phyloP scores from a whole-genome alignment of 495 filamentous ascomycete species.

The Neurospora sp. region DNA sequence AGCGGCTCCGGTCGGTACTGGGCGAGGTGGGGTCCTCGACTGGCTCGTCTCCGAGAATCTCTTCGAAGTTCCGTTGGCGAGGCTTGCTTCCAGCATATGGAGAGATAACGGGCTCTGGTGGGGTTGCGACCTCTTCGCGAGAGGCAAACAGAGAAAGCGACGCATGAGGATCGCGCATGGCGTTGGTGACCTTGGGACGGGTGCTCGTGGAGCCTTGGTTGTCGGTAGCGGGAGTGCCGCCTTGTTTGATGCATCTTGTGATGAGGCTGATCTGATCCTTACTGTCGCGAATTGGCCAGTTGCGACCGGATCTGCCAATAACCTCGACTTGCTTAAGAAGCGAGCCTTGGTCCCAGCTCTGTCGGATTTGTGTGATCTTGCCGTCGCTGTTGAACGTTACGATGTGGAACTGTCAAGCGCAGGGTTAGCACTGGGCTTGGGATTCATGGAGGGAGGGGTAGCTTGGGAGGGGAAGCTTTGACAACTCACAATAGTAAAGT shows the following conservation, averaged over 20 bases:
- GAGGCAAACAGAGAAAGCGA: conserved; percentile 63
- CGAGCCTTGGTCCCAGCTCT: conserved; percentile 92
- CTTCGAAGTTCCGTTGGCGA: conserved; percentile 41
- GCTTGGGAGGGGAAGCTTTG: not conserved
- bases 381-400: conserved; percentile 68
- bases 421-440: conserved; percentile 17
- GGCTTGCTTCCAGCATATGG: conserved; percentile 39
- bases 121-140: conserved; percentile 42
- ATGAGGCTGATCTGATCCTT: conserved; percentile 76
- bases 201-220: conserved; percentile 23
- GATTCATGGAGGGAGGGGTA: conserved; percentile 1
- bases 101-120: conserved; percentile 37
- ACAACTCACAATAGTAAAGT: conserved; percentile 66
- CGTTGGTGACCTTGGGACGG: conserved; percentile 38
- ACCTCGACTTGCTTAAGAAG: conserved; percentile 88
- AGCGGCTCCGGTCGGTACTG: conserved; percentile 33
- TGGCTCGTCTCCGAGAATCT: conserved; percentile 38
- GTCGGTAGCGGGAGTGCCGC: conserved; percentile 9
- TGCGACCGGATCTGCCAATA: conserved; percentile 76
- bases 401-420: conserved; percentile 61
- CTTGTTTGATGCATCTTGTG: conserved; percentile 35
- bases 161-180: conserved; percentile 58
- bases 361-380: conserved; percentile 74
- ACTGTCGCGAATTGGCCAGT: conserved; percentile 90
- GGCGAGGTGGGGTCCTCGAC: conserved; percentile 35